A percentile compares a stretch with the other conserved stretches of the same genome.
Evolutionary conservation across 306 rosid species (phyloP).

Genomic region (Parietaria judaica): DNA sequence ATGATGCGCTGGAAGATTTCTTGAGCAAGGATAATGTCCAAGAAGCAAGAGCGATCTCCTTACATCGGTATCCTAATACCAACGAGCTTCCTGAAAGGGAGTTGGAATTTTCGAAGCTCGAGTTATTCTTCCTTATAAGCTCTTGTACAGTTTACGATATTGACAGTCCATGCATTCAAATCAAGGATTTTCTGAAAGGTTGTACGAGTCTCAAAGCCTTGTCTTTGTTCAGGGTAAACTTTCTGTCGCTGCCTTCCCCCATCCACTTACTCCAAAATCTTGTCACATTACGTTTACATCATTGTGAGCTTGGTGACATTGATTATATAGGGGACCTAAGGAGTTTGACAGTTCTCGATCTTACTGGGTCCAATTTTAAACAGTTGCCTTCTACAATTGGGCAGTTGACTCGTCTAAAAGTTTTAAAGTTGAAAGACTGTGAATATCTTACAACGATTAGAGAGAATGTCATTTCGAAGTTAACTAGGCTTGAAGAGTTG

Average conservation of each 20-base stretch:
- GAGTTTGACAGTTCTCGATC: conserved; percentile 1
- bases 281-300: not conserved
- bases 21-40: not conserved
- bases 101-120: conserved; percentile 5
- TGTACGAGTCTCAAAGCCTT: not conserved
- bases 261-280: not conserved
- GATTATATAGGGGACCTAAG: not conserved
- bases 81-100: not conserved
- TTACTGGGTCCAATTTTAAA: accelerated
- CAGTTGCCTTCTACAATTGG: not conserved
- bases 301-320: not conserved
- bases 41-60: not conserved
- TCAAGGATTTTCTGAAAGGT: not conserved
- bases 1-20: not conserved
- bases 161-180: not conserved
- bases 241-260: conserved; percentile 1
- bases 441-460: not conserved
- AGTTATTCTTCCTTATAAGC: accelerated
- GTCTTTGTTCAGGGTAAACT: not conserved
- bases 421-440: not conserved
- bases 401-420: not conserved
- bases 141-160: not conserved
- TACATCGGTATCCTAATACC: not conserved
- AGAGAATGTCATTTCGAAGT: conserved; percentile 8
- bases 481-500: conserved; percentile 10